A percentile compares a stretch with the other conserved stretches of the same genome.
Evolutionary conservation across 2,329 filamentous ascomycete genomes (phyloP).

Genomic region (Nemania sp.): DNA sequence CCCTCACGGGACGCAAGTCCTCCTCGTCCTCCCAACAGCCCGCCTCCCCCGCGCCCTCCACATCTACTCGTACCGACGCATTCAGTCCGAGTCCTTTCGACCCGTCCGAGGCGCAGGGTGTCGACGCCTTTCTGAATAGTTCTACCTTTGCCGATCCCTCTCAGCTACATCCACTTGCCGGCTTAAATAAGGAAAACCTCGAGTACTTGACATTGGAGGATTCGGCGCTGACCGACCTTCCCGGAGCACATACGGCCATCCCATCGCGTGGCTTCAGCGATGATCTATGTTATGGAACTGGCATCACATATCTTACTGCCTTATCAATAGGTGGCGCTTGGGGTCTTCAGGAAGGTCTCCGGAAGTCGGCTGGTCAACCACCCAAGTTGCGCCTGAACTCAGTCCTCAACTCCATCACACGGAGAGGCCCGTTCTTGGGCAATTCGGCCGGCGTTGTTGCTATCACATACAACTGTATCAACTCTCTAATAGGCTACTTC

Average conservation of each 20-base stretch:
- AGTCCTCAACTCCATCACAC: slow-evolving; percentile 92
- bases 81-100: slow-evolving; percentile 73
- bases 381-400: slow-evolving; percentile 95
- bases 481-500: slow-evolving; percentile 82
- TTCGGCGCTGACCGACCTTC: slow-evolving; percentile 85
- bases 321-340: slow-evolving; percentile 88
- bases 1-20: slow-evolving; percentile 70
- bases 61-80: slow-evolving; percentile 63
- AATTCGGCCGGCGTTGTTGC: slow-evolving; percentile 97
- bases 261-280: slow-evolving; percentile 98
- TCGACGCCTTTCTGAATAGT: slow-evolving; percentile 85
- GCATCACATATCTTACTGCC: slow-evolving; percentile 91
- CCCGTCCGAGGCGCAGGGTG: slow-evolving; percentile 79
- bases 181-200: slow-evolving; percentile 90
- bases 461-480: slow-evolving; percentile 94
- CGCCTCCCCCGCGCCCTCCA: slow-evolving; percentile 57
- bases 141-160: slow-evolving; percentile 86
- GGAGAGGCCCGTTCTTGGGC: slow-evolving; percentile 92
- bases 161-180: slow-evolving; percentile 90
- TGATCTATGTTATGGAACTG: slow-evolving; percentile 97
- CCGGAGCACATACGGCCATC: slow-evolving; percentile 86
- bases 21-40: slow-evolving; percentile 53
- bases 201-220: slow-evolving; percentile 97
- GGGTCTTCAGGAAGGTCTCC: slow-evolving; percentile 91
- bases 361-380: slow-evolving; percentile 79